Conservation (phyloP, 169 alveolate genomes). For the Plasmodium falciparum region DNA sequence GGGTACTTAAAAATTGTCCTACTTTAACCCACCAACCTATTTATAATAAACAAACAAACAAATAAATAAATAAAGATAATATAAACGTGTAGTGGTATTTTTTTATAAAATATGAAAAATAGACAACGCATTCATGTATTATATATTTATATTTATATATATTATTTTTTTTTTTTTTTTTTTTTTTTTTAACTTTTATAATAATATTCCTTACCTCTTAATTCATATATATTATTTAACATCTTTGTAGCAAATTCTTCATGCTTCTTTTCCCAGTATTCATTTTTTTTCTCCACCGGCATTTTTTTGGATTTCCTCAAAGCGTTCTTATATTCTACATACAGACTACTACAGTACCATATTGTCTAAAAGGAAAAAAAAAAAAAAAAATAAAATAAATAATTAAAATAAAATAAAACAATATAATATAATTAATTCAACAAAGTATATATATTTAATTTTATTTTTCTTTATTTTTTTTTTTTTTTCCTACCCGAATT, state of each 20-base stretch:
- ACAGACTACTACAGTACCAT: conserved; percentile 89
- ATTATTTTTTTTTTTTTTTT: too few relatives aligned
- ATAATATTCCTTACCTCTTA: conserved; percentile 80
- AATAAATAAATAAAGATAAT: too few relatives aligned
- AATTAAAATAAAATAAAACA: too few relatives aligned
- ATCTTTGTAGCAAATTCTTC: conserved; percentile 90
- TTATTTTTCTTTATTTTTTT: not conserved
- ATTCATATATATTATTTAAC: conserved; percentile 89
- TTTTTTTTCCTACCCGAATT: conserved; percentile 27
- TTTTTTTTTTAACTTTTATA: not conserved
- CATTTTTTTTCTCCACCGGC: conserved; percentile 85
- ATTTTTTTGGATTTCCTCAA: conserved; percentile 85
- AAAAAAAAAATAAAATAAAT: not conserved
- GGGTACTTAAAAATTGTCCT: conserved; percentile 94
- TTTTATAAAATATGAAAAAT: too few relatives aligned
- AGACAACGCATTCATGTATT: too few relatives aligned
- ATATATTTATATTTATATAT: too few relatives aligned
- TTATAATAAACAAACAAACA: not conserved
- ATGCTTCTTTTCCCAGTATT: conserved; percentile 92
- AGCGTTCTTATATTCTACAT: conserved; percentile 88
- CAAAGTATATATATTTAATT: not conserved
- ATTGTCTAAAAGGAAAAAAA: conserved; percentile 79
- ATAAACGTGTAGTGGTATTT: too few relatives aligned
- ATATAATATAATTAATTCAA: too few relatives aligned
- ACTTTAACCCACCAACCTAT: conserved; percentile 95